These are phyloP conservation scores for Rhodotorula sp. DNA, from an alignment of 1,284 basidiomycete genomes.

Conservation along the genomic window DNA sequence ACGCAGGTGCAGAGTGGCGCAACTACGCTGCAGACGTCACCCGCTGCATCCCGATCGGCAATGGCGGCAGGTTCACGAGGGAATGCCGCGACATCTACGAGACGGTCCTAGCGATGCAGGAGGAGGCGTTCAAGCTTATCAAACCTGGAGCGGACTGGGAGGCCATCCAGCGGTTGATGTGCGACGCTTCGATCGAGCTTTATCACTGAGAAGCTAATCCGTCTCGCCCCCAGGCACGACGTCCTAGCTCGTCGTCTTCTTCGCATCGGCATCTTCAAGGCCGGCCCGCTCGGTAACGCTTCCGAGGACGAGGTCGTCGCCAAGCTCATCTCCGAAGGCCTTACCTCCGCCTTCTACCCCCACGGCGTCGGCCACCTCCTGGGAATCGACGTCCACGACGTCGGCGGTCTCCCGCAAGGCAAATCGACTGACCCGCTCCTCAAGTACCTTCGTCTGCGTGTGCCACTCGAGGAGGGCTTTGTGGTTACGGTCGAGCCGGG, in stretches of 20 bases:
- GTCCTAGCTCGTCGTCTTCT: constrained; percentile 74
- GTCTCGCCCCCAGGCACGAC: constrained; percentile 57
- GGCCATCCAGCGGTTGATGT: constrained; percentile 69
- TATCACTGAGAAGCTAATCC: too few relatives aligned
- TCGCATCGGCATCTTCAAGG: constrained; percentile 71
- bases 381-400: constrained; percentile 79
- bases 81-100: constrained; percentile 76
- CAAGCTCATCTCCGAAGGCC: constrained; percentile 66
- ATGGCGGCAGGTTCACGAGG: constrained; percentile 77
- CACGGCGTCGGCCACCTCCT: constrained; percentile 83
- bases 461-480: constrained; percentile 58
- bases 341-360: constrained; percentile 82
- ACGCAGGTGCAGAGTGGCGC: constrained; percentile 85
- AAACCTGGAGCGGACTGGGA: constrained; percentile 81
- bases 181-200: too few relatives aligned
- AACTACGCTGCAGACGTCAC: constrained; percentile 73
- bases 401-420: constrained; percentile 39
- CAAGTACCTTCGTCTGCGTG: constrained; percentile 69
- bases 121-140: constrained; percentile 66
- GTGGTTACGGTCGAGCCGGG: constrained; percentile 77
- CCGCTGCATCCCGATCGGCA: constrained; percentile 60
- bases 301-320: constrained; percentile 55
- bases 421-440: constrained; percentile 60
- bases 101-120: constrained; percentile 83
- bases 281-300: constrained; percentile 45